Percentiles rank a stretch among this genome's conserved stretches.
Evolutionary conservation across 805 yeast genomes (phyloP).

Genomic region (Wickerhamiella siamensis): DNA sequence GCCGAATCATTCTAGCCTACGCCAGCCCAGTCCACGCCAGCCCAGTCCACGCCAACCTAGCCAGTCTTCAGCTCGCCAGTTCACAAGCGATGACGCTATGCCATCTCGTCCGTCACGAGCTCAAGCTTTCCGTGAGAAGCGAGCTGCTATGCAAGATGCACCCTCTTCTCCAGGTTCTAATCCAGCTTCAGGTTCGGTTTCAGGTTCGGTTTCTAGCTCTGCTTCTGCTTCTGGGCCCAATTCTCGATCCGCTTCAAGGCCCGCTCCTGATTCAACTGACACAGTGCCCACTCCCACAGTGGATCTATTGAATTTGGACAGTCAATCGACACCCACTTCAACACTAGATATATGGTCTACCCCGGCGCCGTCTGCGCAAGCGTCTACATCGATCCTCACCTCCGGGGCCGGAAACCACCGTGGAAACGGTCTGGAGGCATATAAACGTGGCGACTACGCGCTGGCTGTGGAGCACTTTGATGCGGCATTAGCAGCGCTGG

Average conservation of each 20-base stretch:
- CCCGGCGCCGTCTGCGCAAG: slow-evolving; percentile 22
- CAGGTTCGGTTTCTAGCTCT: neutral
- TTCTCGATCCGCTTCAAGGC: too few relatives aligned
- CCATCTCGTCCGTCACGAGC: slow-evolving; percentile 4
- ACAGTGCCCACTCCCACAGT: slow-evolving; percentile 3
- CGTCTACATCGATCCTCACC: slow-evolving; percentile 7
- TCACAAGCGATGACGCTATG: slow-evolving; percentile 8
- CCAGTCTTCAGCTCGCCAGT: slow-evolving; percentile 2
- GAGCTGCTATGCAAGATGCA: neutral
- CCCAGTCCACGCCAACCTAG: neutral
- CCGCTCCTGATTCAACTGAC: neutral
- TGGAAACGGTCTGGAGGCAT: slow-evolving; percentile 43
- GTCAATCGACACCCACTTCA: slow-evolving; percentile 10
- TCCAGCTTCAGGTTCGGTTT: neutral
- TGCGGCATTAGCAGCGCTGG: slow-evolving; percentile 41
- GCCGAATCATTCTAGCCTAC: too few relatives aligned
- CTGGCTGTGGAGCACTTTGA: slow-evolving; percentile 49
- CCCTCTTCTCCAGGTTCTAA: neutral
- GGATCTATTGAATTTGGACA: slow-evolving; percentile 12
- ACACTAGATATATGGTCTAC: slow-evolving; percentile 14
- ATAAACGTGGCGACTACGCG: slow-evolving; percentile 70
- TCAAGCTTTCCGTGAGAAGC: neutral
- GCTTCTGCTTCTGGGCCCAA: slow-evolving; percentile 1
- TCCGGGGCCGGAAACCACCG: slow-evolving; percentile 9
- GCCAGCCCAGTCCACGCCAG: neutral